Evolutionary conservation across 805 yeast genomes (phyloP).

Genomic region (Yamadazyma takamatsuzukensis): DNA sequence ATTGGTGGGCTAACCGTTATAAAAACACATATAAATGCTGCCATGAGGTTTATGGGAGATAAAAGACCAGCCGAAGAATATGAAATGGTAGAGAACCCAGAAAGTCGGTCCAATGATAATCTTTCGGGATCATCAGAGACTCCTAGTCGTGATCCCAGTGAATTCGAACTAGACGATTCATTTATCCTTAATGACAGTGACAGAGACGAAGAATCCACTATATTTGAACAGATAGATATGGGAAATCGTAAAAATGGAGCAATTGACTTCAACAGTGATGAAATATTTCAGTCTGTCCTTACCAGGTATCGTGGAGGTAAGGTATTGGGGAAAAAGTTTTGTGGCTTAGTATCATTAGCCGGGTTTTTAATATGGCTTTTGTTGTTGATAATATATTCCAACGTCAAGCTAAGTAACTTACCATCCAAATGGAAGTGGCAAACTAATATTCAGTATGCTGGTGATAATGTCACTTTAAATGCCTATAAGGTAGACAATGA

Average conservation of each 20-base stretch:
- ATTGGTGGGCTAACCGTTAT: too few species aligned
- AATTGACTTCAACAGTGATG: slow-evolving; percentile 18
- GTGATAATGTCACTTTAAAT: slow-evolving; percentile 29
- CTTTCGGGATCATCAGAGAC: background rate
- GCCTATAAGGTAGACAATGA: slow-evolving; percentile 20
- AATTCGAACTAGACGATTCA: background rate
- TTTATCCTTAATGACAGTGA: slow-evolving; percentile 2
- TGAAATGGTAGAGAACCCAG: slow-evolving; percentile 13
- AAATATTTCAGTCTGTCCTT: slow-evolving; percentile 20
- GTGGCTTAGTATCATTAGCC: background rate
- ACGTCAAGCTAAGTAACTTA: slow-evolving; percentile 5
- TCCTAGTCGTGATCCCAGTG: background rate
- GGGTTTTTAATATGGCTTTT: slow-evolving; percentile 7
- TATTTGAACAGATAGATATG: slow-evolving; percentile 3
- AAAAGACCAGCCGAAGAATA: slow-evolving; percentile 13
- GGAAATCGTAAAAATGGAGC: slow-evolving; percentile 1
- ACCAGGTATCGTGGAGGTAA: slow-evolving; percentile 13
- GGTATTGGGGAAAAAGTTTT: slow-evolving; percentile 3
- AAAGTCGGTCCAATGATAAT: background rate
- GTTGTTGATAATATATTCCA: slow-evolving; percentile 8
- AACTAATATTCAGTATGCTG: slow-evolving; percentile 13
- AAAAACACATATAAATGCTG: too few species aligned
- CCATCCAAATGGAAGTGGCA: slow-evolving; percentile 8
- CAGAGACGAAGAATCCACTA: background rate
- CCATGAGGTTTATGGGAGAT: too few species aligned